Evolutionary conservation across 2,329 filamentous ascomycete genomes (phyloP), one percentile per base, ranked within the genome.

Genomic region (Aspergillus aculeatus): DNA sequence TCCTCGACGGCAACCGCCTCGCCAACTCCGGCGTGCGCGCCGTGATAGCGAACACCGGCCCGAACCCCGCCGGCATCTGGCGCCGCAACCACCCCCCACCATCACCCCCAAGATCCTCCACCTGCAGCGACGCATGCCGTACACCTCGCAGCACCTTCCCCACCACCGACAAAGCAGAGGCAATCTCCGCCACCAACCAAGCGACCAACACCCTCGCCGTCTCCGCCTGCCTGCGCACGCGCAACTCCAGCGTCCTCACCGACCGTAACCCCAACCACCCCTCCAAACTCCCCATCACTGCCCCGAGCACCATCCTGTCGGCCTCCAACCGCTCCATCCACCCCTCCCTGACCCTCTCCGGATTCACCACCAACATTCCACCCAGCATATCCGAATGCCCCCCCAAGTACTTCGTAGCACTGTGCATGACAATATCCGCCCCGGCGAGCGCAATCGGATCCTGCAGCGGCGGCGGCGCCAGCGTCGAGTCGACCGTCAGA

Each of bases 351-450:
- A 82, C 79, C 6, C 91, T 82, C 5, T 26, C 19, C 1, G 23
- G 41, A 5, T 24, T 6, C 2, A 55, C 21, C 2, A 47, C 84
- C 44, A 98, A 78, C 29, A 95, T 88, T 29, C 94, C 94, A 71
- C 91, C 95, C 7, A 98, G 84, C 85, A 97, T 84, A 77, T 98
- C 94, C 65, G 89, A 93, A 78, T 98, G 94, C 0, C 94, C 94
- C 26, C 94, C 94, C 65, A 98, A 85, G 77, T 97, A 98, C 82
- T 97, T 98, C 16, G 92, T 96, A 4, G 92, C 94, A 54, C 84
- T 89, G 78, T 98, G 94, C 90, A 97, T 89, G 23, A 96, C 85
- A 3, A 92, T 77, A 76, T 97, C 93, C 32, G 89, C 92, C 47
- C 91, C 92, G 73, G 23, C 23, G 1, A 84, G 88, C 26, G 74